phyloP scores from a whole-genome alignment of 306 rosid genomes.

The Medicago ruthenica region DNA sequence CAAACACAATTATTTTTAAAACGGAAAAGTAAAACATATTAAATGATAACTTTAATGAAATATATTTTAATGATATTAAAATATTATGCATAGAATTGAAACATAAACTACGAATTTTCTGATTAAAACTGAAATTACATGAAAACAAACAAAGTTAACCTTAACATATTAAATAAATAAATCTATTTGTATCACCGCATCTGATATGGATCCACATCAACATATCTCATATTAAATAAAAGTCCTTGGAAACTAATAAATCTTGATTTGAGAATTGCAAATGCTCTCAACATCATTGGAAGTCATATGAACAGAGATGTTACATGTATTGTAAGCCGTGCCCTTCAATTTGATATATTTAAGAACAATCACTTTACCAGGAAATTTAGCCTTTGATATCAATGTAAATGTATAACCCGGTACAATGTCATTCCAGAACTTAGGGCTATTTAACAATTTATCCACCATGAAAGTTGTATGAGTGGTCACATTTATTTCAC shows the following conservation, averaged over 20 bases:
- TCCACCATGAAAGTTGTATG: slow-evolving; percentile 31
- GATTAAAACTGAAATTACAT: not conserved
- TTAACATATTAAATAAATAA: not conserved
- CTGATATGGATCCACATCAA: no score
- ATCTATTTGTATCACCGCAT: not conserved
- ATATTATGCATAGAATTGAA: not conserved
- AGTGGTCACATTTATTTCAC: slow-evolving; percentile 26
- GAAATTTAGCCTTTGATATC: slow-evolving; percentile 43
- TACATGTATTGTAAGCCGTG: slow-evolving; percentile 42
- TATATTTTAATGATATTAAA: not conserved
- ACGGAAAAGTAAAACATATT: no score
- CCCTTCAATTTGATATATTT: slow-evolving; percentile 55
- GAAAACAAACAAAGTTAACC: not conserved
- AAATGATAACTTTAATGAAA: not conserved
- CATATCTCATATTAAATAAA: not conserved
- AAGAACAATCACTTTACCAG: slow-evolving; percentile 47
- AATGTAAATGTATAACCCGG: slow-evolving; percentile 38
- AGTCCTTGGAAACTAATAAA: slow-evolving; percentile 27
- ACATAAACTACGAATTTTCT: not conserved
- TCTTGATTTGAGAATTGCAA: slow-evolving; percentile 51
- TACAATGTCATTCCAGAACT: not conserved
- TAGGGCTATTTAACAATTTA: slow-evolving; percentile 9
- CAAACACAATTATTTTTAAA: no score
- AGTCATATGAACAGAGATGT: slow-evolving; percentile 44
- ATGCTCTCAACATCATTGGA: slow-evolving; percentile 25